phyloP scores from a whole-genome alignment of 2,329 filamentous ascomycete genomes.

The Hypoxylon sp. region DNA sequence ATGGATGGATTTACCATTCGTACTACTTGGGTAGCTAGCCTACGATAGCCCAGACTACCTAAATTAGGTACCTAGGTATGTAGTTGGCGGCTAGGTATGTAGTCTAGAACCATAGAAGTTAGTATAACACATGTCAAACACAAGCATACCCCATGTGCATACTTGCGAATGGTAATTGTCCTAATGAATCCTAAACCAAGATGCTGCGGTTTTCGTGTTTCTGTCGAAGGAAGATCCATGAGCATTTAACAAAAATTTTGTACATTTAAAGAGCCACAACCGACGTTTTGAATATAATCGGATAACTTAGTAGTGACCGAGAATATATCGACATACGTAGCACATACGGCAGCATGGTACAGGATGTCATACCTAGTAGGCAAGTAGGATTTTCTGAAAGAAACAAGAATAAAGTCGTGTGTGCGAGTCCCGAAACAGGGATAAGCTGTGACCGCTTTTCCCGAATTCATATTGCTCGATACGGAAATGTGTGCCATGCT shows the following conservation, averaged over 20 bases:
- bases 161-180: constrained; percentile 25
- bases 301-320: constrained; percentile 6
- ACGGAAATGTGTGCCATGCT: constrained; percentile 42
- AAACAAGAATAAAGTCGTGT: constrained; percentile 36
- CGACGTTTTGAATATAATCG: constrained; percentile 9
- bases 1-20: constrained; percentile 13
- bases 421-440: constrained; percentile 35
- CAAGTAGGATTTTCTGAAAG: constrained; percentile 5
- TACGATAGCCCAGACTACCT: constrained; percentile 13
- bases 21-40: constrained; percentile 6
- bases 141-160: constrained; percentile 27
- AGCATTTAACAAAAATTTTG: constrained; percentile 9
- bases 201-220: constrained; percentile 18
- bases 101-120: constrained; percentile 19
- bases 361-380: neutral
- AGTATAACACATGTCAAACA: too few species aligned
- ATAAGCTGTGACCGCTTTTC: constrained; percentile 45
- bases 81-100: constrained; percentile 10
- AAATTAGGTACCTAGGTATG: too few species aligned
- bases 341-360: constrained; percentile 15
- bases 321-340: constrained; percentile 16
- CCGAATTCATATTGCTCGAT: constrained; percentile 40
- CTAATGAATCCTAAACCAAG: constrained; percentile 26
- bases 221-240: constrained; percentile 34
- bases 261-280: constrained; percentile 5